Evolutionary conservation across 192 early-diverging fungal species (phyloP), one percentile per base, ranked within the genome.

Genomic region (Coemansia sp.): DNA sequence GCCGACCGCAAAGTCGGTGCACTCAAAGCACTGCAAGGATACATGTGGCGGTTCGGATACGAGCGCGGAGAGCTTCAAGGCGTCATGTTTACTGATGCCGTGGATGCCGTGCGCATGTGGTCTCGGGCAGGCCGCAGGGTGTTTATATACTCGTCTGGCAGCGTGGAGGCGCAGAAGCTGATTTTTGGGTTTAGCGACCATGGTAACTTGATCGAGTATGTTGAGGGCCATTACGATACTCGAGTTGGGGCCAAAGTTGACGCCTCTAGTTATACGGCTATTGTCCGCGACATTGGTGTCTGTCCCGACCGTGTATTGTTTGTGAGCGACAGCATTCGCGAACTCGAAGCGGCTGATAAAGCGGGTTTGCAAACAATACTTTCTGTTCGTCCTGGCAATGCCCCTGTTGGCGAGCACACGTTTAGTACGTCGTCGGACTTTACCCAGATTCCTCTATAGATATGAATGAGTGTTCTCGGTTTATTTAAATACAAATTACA

Each of bases 61-160:
- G 81, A 85, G 49, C 81, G 72, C 19, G 93, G 93, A 11, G 79
- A 87, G 61, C 71, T 99, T 35, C 78, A 83, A 60, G 89, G 93
- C 52, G 83, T 73, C 81, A 78, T 99, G 11, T 99, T 90, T 64
- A 78, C 85, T 12, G 97, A 99, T 76, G 97, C 97, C 1, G 78
- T 91, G 5, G 83, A 84, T 10, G 89, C 90, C 1, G 85, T 99
- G 0, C 74, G 88, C 9, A 52, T 71, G 22, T 98, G 94, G 95
- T 79, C 68, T 20, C 53, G 73, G 16, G 58, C 65, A 4, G 85
- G 82, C 22, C 81, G 84, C 45, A 82, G 81, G 62, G 83, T 98
- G 45, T 97, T 89, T 68, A 97, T 99, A 35, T 99, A 98, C 84
- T 97, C 95, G 24, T 97, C 95, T 62, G 97, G 97, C 10, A 95